Percentiles rank a stretch among this genome's conserved stretches.
These are phyloP conservation scores for Oxytropis ochrocephala DNA, from an alignment of 306 rosid species.

Conservation along the genomic window DNA sequence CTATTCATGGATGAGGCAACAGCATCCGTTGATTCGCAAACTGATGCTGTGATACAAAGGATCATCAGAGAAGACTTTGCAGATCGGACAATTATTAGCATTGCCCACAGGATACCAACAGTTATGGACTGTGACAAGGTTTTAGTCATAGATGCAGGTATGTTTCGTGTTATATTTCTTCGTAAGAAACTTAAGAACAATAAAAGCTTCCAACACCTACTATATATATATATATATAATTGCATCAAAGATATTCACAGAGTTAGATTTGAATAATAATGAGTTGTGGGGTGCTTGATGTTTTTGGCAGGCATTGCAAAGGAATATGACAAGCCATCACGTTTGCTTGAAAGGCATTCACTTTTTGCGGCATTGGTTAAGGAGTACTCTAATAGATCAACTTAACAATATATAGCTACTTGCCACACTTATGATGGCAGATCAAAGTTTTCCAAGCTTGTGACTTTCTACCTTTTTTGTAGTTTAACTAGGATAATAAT, in stretches of 20 bases:
- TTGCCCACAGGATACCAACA: constrained; percentile 93
- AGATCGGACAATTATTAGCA: constrained; percentile 64
- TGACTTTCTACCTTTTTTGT: not conserved
- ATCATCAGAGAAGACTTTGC: constrained; percentile 78
- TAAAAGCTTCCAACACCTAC: too few relatives aligned
- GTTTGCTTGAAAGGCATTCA: constrained; percentile 62
- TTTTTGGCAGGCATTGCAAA: constrained; percentile 53
- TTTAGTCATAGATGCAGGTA: constrained; percentile 81
- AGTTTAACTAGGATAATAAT: not conserved
- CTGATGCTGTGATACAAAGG: constrained; percentile 69
- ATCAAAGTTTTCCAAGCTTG: not conserved
- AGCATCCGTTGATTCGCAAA: constrained; percentile 90
- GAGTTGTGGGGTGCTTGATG: constrained; percentile 16
- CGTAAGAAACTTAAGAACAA: not conserved
- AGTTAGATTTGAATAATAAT: not conserved
- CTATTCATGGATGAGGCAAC: constrained; percentile 92
- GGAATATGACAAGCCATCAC: constrained; percentile 73
- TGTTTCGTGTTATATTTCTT: not conserved
- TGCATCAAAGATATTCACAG: not conserved
- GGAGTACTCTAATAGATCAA: constrained; percentile 74
- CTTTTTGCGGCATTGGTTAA: constrained; percentile 71
- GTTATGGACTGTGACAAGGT: constrained; percentile 86
- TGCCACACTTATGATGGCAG: not conserved
- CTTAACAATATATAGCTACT: not conserved
- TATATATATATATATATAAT: too few relatives aligned